Percentiles rank a stretch among this genome's conserved stretches.
Evolutionary conservation across 148 eudicot species (phyloP).

Genomic region (Arbutus unedo): DNA sequence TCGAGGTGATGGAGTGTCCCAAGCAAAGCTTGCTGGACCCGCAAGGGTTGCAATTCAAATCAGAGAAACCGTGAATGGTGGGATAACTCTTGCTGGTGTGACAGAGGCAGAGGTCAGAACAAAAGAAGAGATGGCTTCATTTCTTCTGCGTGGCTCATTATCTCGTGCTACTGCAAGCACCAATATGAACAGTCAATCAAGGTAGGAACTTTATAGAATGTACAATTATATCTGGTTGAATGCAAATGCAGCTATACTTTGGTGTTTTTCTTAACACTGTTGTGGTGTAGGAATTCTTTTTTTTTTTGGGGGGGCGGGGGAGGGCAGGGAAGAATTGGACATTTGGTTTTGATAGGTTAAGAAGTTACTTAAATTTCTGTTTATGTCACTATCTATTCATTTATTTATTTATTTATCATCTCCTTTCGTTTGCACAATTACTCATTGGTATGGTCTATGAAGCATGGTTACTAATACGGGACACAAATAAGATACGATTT

Average conservation of each 20-base stretch:
- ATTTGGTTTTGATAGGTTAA: not conserved
- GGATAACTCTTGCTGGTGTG: slow-evolving; percentile 90
- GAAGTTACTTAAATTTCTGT: not conserved
- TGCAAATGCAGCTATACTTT: not conserved
- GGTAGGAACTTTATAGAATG: slow-evolving; percentile 29
- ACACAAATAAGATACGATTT: no score
- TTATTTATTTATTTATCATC: not conserved
- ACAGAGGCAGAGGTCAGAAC: slow-evolving; percentile 85
- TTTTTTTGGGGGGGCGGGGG: not conserved
- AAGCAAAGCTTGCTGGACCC: slow-evolving; percentile 47
- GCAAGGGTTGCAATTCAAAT: slow-evolving; percentile 88
- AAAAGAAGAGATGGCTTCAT: slow-evolving; percentile 88
- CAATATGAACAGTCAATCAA: slow-evolving; percentile 94
- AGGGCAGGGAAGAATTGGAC: not conserved
- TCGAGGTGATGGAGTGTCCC: slow-evolving; percentile 45
- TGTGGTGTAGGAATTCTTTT: not conserved
- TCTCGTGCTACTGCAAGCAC: slow-evolving; percentile 98
- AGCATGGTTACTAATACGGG: no score
- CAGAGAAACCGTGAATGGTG: slow-evolving; percentile 79
- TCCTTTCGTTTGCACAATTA: not conserved
- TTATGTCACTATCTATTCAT: not conserved
- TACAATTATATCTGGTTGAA: not conserved
- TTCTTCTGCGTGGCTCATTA: slow-evolving; percentile 65
- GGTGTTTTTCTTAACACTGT: not conserved
- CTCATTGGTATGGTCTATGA: not conserved